Evolutionary conservation across 225 moss, liverwort and hornwort species (phyloP).

Genomic region (Pseudisothecium myosuroides): DNA sequence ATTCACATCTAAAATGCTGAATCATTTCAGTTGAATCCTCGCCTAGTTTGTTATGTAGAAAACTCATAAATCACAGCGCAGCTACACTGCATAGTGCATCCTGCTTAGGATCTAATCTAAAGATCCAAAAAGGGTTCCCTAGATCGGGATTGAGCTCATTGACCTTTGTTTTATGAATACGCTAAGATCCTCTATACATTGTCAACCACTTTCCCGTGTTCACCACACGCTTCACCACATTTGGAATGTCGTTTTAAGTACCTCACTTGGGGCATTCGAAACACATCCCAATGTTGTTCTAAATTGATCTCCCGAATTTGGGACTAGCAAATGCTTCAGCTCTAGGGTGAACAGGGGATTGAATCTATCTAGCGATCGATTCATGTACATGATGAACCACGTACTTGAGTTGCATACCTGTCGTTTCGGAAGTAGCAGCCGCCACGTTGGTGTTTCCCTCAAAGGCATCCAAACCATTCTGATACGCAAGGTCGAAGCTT

Average conservation of each 20-base stretch:
- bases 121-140: not conserved
- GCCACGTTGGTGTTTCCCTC: not conserved
- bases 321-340: not conserved
- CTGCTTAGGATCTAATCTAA: not conserved
- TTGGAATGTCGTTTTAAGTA: not conserved
- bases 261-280: not conserved
- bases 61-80: not conserved
- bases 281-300: not conserved
- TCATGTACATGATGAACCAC: not conserved
- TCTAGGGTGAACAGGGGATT: not conserved
- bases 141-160: not conserved
- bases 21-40: not conserved
- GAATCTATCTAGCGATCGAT: not conserved
- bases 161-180: too few species aligned
- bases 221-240: not conserved
- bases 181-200: not conserved
- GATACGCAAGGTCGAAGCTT: slow-evolving; percentile 22
- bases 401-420: not conserved
- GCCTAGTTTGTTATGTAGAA: not conserved
- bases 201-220: not conserved
- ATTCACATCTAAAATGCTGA: not conserved
- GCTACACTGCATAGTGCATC: not conserved
- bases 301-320: not conserved
- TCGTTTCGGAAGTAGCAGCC: not conserved
- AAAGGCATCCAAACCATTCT: slow-evolving; percentile 13